Percentiles rank a stretch among this genome's conserved stretches.
Evolutionary conservation across 169 alveolate genomes (phyloP).

Genomic region (Eimeria sp.): DNA sequence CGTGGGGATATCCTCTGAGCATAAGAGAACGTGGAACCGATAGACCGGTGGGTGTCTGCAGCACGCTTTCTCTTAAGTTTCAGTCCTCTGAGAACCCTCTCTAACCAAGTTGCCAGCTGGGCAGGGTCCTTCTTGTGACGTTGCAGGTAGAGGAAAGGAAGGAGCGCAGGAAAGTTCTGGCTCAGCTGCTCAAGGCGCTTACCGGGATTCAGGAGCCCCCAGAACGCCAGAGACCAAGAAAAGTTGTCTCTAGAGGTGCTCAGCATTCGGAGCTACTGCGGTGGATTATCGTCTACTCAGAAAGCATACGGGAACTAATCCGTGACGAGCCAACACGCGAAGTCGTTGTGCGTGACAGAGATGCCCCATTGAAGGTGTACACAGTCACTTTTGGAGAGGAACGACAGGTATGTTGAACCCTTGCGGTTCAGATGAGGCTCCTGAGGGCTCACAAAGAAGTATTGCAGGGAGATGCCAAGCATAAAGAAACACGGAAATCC

Average conservation of each 20-base stretch:
- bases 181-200: constrained; percentile 39
- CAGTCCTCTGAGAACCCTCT: neutral
- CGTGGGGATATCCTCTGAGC: constrained; percentile 68
- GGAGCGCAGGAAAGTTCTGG: constrained; percentile 56
- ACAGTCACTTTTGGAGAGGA: constrained; percentile 65
- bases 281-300: constrained; percentile 61
- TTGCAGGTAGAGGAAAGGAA: constrained; percentile 50
- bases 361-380: constrained; percentile 41
- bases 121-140: neutral
- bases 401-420: constrained; percentile 10
- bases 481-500: neutral
- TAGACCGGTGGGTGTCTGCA: constrained; percentile 50
- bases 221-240: constrained; percentile 37
- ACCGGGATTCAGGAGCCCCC: constrained; percentile 61
- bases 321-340: constrained; percentile 69
- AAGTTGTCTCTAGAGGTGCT: constrained; percentile 39
- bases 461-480: neutral
- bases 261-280: constrained; percentile 57
- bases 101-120: neutral
- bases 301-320: constrained; percentile 29
- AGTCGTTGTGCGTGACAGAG: constrained; percentile 44
- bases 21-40: constrained; percentile 63
- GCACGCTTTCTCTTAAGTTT: neutral
- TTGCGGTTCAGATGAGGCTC: neutral
- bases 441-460: neutral